Base-by-base conservation (phyloP, 306 rosid species). In the Cicer judaicum region DNA sequence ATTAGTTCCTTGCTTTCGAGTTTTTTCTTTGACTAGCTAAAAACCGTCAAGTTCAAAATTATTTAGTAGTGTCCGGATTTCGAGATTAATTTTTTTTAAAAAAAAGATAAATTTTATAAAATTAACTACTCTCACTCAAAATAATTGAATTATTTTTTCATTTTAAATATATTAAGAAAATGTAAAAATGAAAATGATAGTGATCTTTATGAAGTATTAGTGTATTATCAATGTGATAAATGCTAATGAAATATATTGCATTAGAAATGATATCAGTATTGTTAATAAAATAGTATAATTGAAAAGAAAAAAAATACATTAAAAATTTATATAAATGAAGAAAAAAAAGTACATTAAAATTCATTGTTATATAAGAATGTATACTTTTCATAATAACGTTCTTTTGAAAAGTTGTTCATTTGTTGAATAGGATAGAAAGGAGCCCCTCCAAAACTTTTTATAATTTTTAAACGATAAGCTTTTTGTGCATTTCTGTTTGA, bases 1-100 rank as follows among this genome's bases (percentile, higher is more conserved):
- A 81, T 81, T 78, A 77, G 70, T 81, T 81, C 75, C 39, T 78
- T 64, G 68, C 73, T 65, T 74, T 74, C 68, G 75, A 47, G 72
- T 63, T 49, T 76, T 78, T 81, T 74, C 60, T 78, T 85, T 81
- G 88, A 81, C 84, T 79, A 43, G 15, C 34, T 29, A 41, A 9
- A 34, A 34, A 60, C 19, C 66, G 53, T 11, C 67, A 39, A 2
- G 13, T 64, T 74, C 55, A 68, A 70, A 50, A 14, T 53, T 36
- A 64, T 11, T 10, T 14, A 48, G 16, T 12, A 18, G 42, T 41
- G 63, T 49, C 56, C 56, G 10, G 13, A 46, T 64, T 14, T 10
- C 29, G 14, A 78, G 65, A 4, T 7, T 74, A 68, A 72, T 16
- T n/a, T n/a, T 18, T 18, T 42, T 24, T 39, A 7, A 36, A 61